Base-by-base conservation (phyloP, 1,284 basidiomycete genomes). In the Ustilago cynodontis region DNA sequence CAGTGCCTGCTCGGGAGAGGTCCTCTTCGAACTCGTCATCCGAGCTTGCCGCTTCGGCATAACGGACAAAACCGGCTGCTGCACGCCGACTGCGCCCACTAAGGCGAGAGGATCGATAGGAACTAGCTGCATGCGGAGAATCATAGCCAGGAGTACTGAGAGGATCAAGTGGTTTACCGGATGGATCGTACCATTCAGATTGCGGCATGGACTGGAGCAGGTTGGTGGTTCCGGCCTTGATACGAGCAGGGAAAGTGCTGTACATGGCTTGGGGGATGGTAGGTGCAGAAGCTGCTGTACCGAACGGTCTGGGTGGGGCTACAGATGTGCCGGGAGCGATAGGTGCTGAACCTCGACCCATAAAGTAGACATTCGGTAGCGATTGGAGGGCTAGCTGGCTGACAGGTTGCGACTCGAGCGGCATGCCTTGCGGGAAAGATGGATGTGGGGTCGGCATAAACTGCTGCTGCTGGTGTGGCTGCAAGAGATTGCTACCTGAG, bases 201-300 rank as follows among this genome's bases (percentile, higher is more conserved):
- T 58, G 63, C 26, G 83, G 84, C 77, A 94, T 91, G n/a, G 95
- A 95, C 84, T 99, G 96, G 86, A 98, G 90, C 71, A 99, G 90
- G 2, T 93, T 91, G 1, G 94, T 93, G 7, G 92, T 90, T 28
- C 96, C 96, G 0, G 95, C 95, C n/a, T 93, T 91, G 62, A 98
- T 88, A n/a, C 95, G 91, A 6, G 95, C 93, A 0, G 94, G 89
- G 86, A 97, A 98, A 1, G 94, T 93, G 1, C 93, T 92, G 73
- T 91, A 90, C 22, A 91, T 87, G 0, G 93, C 94, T 86, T 98
- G 96, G 0, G 79, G 75, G 16, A 77, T 28, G 50, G 70, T 72
- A 24, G 70, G 57, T n/a, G 24, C 43, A 1, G 57, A 59, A 2
- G 70, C 65, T 33, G 75, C 70, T 1, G 75, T 66, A 18, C 73